phyloP scores from a whole-genome alignment of 371 early-diverging fungal genomes.

The Thermomucor indicae-seudaticae region DNA sequence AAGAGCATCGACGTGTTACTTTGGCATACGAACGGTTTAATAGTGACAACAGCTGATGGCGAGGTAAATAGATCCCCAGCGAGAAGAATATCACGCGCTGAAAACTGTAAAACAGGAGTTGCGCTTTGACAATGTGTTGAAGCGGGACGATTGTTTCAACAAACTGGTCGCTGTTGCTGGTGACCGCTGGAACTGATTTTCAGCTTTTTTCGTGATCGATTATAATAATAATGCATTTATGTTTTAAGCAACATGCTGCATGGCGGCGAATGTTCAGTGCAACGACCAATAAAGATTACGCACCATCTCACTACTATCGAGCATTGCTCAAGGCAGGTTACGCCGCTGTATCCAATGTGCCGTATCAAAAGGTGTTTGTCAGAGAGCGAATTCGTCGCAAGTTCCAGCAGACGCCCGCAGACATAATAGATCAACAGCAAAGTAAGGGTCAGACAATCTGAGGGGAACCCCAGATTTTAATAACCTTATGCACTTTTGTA shows the following conservation, averaged over 20 bases:
- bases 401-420: constrained; percentile 1
- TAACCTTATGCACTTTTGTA: not conserved
- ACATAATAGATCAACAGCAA: not conserved
- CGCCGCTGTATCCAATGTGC: constrained; percentile 9
- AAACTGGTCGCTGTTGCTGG: constrained; percentile 27
- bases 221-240: no score
- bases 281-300: no score
- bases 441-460: not conserved
- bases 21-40: constrained; percentile 35
- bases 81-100: not conserved
- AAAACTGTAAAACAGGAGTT: constrained; percentile 9
- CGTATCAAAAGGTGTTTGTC: not conserved
- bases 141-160: constrained; percentile 42
- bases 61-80: constrained; percentile 10
- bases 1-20: constrained; percentile 31
- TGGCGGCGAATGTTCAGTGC: no score
- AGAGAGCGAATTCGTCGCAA: constrained; percentile 8
- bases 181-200: constrained; percentile 10
- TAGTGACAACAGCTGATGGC: constrained; percentile 22
- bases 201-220: not conserved
- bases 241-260: not conserved
- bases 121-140: constrained; percentile 33
- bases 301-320: constrained; percentile 7
- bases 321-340: constrained; percentile 10
- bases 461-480: not conserved